Evolutionary conservation across 2,329 filamentous ascomycete species (phyloP).

Genomic region (Pezicula rhizophila): DNA sequence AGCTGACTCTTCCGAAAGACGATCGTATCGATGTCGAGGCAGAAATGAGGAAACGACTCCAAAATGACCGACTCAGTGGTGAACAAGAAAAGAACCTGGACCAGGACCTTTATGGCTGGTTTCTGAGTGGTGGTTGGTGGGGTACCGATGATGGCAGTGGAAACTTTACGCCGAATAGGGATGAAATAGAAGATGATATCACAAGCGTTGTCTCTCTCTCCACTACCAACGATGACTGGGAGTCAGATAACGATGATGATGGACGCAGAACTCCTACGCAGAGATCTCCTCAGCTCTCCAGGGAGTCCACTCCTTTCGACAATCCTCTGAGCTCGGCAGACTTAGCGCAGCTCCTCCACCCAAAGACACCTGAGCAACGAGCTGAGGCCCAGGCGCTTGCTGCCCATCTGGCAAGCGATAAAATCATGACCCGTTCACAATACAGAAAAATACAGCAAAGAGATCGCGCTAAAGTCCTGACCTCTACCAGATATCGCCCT

Average conservation of each 20-base stretch:
- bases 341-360: conserved; percentile 76
- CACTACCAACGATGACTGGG: conserved; percentile 40
- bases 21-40: conserved; percentile 73
- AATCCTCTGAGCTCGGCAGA: conserved; percentile 59
- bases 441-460: conserved; percentile 64
- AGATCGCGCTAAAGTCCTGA: conserved; percentile 64
- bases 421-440: conserved; percentile 74
- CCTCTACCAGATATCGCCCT: conserved; percentile 36
- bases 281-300: conserved; percentile 43
- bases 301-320: conserved; percentile 56
- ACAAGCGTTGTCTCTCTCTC: conserved; percentile 71
- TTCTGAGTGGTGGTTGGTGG: conserved; percentile 78
- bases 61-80: conserved; percentile 35
- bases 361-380: conserved; percentile 68
- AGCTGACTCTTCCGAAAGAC: conserved; percentile 49
- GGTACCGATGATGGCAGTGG: conserved; percentile 75
- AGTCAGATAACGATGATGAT: conserved; percentile 37
- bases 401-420: conserved; percentile 66
- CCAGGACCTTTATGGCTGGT: conserved; percentile 74
- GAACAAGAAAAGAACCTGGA: conserved; percentile 63
- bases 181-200: conserved; percentile 60
- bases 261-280: conserved; percentile 71
- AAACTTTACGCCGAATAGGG: conserved; percentile 58
- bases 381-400: conserved; percentile 78
- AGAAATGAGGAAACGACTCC: conserved; percentile 63